Conservation (phyloP, 1,139 yeast genomes). For the Sugiyamaella grinbergsii region DNA sequence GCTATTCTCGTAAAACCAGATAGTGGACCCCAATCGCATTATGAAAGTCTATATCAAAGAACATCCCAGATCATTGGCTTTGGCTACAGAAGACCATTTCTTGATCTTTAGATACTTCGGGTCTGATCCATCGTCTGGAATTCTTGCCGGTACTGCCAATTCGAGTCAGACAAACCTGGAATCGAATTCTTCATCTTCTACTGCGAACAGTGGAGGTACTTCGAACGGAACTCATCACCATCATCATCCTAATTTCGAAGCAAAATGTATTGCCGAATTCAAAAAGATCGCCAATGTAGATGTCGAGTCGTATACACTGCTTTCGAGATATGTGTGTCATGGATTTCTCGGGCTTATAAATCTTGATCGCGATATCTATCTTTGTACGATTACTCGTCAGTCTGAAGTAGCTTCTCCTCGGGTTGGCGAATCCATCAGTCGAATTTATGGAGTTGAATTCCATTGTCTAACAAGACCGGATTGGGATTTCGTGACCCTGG, state of each 20-base stretch:
- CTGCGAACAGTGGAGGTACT: neutral
- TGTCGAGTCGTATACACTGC: slow-evolving; percentile 38
- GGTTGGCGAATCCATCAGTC: slow-evolving; percentile 74
- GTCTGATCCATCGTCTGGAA: slow-evolving; percentile 26
- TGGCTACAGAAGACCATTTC: slow-evolving; percentile 40
- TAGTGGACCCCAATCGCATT: too few relatives aligned
- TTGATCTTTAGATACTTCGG: slow-evolving; percentile 42
- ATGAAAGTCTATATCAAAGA: slow-evolving; percentile 43
- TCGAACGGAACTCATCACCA: slow-evolving; percentile 1
- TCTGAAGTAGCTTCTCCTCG: slow-evolving; percentile 83
- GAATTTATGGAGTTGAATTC: slow-evolving; percentile 82
- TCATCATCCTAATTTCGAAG: slow-evolving; percentile 15
- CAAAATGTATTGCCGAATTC: slow-evolving; percentile 46
- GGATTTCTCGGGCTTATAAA: slow-evolving; percentile 88
- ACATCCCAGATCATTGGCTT: slow-evolving; percentile 43
- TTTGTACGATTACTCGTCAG: slow-evolving; percentile 78
- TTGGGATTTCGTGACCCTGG: slow-evolving; percentile 79
- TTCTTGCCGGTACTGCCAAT: slow-evolving; percentile 3
- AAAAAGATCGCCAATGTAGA: slow-evolving; percentile 39
- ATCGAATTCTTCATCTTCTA: slow-evolving; percentile 7
- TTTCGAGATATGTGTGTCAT: slow-evolving; percentile 59
- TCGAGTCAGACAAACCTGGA: slow-evolving; percentile 21
- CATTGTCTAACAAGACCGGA: slow-evolving; percentile 67
- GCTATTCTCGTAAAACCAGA: too few relatives aligned
- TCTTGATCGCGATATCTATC: slow-evolving; percentile 63